Evolutionary conservation across 2,329 filamentous ascomycete genomes (phyloP).

Genomic region (Blumeriella jaapii): DNA sequence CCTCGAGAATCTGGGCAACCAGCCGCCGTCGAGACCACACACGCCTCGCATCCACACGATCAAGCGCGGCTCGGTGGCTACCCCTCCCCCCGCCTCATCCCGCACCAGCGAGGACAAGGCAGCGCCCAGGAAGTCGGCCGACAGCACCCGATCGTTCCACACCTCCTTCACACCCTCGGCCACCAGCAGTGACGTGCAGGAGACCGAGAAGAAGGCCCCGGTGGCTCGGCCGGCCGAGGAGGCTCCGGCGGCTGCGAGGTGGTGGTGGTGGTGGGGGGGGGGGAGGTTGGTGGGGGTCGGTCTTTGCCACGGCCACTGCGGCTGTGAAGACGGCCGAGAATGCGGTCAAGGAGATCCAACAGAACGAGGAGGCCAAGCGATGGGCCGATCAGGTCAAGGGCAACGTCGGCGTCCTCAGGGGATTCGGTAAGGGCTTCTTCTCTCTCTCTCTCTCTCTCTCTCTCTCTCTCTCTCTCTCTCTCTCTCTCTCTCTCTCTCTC

Average conservation of each 20-base stretch:
- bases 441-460: neutral
- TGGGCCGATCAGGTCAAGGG: slow-evolving; percentile 92
- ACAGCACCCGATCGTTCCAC: slow-evolving; percentile 62
- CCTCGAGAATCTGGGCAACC: slow-evolving; percentile 60
- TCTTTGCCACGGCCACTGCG: slow-evolving; percentile 64
- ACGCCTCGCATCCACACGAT: slow-evolving; percentile 60
- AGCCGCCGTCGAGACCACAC: slow-evolving; percentile 61
- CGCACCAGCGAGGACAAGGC: slow-evolving; percentile 55
- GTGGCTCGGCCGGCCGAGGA: slow-evolving; percentile 32
- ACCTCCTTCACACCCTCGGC: slow-evolving; percentile 60
- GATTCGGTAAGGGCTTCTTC: slow-evolving; percentile 47
- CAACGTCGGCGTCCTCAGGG: slow-evolving; percentile 69
- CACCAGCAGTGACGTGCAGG: slow-evolving; percentile 47
- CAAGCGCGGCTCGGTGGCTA: slow-evolving; percentile 39
- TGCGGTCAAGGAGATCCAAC: slow-evolving; percentile 86
- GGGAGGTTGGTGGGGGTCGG: slow-evolving; percentile 81
- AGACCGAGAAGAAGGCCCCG: slow-evolving; percentile 41
- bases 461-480: neutral
- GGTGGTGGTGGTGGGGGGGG: slow-evolving; percentile 88
- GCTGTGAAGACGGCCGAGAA: slow-evolving; percentile 87
- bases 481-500: too few species aligned
- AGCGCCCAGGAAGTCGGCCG: slow-evolving; percentile 56
- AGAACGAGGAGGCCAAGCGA: slow-evolving; percentile 91
- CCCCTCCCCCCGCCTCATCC: slow-evolving; percentile 37
- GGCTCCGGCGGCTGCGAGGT: slow-evolving; percentile 34